phyloP scores from a whole-genome alignment of 352 stramenopile species.

The Phytopythium kandeliae region DNA sequence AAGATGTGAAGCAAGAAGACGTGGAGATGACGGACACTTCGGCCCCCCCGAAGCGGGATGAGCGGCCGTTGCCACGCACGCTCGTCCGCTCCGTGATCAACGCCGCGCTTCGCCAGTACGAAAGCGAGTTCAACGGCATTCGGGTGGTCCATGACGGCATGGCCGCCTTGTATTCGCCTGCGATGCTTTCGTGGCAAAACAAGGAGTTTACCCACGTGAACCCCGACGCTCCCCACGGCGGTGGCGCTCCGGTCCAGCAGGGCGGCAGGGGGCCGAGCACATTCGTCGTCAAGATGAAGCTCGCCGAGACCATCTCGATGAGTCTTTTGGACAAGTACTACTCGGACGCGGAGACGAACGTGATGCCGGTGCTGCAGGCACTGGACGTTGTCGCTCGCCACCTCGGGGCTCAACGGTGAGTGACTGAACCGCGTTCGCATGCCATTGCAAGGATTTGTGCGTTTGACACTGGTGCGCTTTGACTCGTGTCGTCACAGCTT shows the following conservation, averaged over 20 bases:
- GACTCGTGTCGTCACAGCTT: too few relatives aligned
- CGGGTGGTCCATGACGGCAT: slow-evolving; percentile 65
- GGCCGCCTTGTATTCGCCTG: slow-evolving; percentile 46
- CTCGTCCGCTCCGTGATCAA: slow-evolving; percentile 63
- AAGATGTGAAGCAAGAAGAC: slow-evolving; percentile 29
- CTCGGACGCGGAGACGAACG: slow-evolving; percentile 47
- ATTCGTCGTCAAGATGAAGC: slow-evolving; percentile 70
- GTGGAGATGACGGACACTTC: slow-evolving; percentile 38
- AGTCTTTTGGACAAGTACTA: slow-evolving; percentile 42
- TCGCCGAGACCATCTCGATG: slow-evolving; percentile 51
- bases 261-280: slow-evolving; percentile 3
- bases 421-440: background rate
- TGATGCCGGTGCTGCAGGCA: slow-evolving; percentile 57
- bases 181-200: slow-evolving; percentile 41
- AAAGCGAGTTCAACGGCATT: slow-evolving; percentile 45
- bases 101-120: slow-evolving; percentile 38
- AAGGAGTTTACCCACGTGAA: slow-evolving; percentile 53
- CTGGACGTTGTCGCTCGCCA: slow-evolving; percentile 70
- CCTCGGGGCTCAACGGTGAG: slow-evolving; percentile 27
- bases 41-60: slow-evolving; percentile 15
- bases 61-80: slow-evolving; percentile 32
- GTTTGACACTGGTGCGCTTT: background rate
- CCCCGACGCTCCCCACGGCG: slow-evolving; percentile 20
- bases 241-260: background rate
- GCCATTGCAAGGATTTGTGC: background rate